Percentiles rank a stretch among this genome's conserved stretches.
Conservation (phyloP, 768 basidiomycete species). For the Xerocomellus dryophilus region DNA sequence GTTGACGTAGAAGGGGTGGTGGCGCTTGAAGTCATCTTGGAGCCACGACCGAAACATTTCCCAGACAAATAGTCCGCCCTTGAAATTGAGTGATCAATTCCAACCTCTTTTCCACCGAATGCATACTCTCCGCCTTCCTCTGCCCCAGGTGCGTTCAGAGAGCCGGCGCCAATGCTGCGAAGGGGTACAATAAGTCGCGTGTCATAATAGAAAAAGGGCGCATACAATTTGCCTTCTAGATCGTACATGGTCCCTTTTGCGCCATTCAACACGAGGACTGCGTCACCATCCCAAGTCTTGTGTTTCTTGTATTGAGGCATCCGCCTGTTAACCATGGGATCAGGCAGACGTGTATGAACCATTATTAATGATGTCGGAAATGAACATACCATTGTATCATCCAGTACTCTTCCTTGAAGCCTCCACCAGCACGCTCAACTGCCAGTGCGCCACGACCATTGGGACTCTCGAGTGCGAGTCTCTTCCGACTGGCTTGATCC, state of each 20-base stretch:
- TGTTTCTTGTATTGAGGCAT: slow-evolving; percentile 75
- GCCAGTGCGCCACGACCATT: slow-evolving; percentile 2
- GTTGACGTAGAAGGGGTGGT: too few species aligned
- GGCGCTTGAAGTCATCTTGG: slow-evolving; percentile 14
- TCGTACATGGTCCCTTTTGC: slow-evolving; percentile 54
- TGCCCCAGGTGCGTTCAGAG: slow-evolving; percentile 38
- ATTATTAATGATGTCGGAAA: neutral
- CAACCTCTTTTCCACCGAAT: slow-evolving; percentile 58
- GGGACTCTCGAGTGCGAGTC: slow-evolving; percentile 25
- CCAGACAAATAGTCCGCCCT: slow-evolving; percentile 61
- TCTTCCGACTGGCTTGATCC: slow-evolving; percentile 29
- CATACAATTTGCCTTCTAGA: slow-evolving; percentile 63
- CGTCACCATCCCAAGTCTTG: slow-evolving; percentile 89
- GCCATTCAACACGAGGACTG: slow-evolving; percentile 52
- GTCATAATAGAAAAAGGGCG: neutral
- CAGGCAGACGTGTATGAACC: neutral
- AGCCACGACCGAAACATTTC: slow-evolving; percentile 52
- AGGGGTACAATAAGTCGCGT: neutral
- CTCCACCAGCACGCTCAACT: slow-evolving; percentile 11
- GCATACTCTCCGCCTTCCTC: slow-evolving; percentile 37
- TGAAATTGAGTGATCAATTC: slow-evolving; percentile 58
- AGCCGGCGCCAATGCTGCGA: slow-evolving; percentile 53
- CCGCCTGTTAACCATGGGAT: slow-evolving; percentile 43
- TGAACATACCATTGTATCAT: slow-evolving; percentile 69
- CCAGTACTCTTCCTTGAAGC: slow-evolving; percentile 50